phyloP scores from a whole-genome alignment of 495 filamentous ascomycete genomes.

The Lophiostoma macrostomum region DNA sequence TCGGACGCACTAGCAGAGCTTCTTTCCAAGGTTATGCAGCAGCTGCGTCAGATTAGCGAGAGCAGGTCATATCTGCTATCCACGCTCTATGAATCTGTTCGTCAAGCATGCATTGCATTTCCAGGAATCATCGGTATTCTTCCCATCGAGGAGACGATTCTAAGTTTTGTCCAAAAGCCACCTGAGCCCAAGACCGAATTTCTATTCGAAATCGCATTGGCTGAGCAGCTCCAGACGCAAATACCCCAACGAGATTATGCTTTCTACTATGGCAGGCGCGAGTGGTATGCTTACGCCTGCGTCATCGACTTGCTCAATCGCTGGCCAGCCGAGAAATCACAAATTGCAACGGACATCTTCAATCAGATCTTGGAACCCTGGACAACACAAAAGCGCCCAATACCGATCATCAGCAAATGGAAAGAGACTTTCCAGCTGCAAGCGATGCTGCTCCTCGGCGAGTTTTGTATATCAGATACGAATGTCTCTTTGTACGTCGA shows the following conservation, averaged over 20 bases:
- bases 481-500: constrained; percentile 30
- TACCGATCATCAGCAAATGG: constrained; percentile 46
- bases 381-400: constrained; percentile 40
- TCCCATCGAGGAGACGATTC: constrained; percentile 33
- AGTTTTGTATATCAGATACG: constrained; percentile 19
- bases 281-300: constrained; percentile 43
- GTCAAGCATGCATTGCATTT: constrained; percentile 21
- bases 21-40: constrained; percentile 11
- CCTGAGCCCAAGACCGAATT: constrained; percentile 40
- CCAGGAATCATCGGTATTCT: constrained; percentile 25
- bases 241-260: constrained; percentile 35
- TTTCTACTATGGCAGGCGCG: constrained; percentile 42
- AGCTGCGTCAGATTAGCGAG: constrained; percentile 31
- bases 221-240: constrained; percentile 28
- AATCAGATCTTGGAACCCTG: constrained; percentile 41
- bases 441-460: constrained; percentile 41
- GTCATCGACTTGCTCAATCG: constrained; percentile 46
- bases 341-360: constrained; percentile 33
- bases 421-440: constrained; percentile 48
- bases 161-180: constrained; percentile 35
- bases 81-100: constrained; percentile 31
- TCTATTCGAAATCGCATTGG: constrained; percentile 38
- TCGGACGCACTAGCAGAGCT: background rate
- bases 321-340: constrained; percentile 30
- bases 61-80: constrained; percentile 36